These are phyloP conservation scores for Dothideomycetes sp. DNA, from an alignment of 2,329 filamentous ascomycete genomes.

Conservation along the genomic window DNA sequence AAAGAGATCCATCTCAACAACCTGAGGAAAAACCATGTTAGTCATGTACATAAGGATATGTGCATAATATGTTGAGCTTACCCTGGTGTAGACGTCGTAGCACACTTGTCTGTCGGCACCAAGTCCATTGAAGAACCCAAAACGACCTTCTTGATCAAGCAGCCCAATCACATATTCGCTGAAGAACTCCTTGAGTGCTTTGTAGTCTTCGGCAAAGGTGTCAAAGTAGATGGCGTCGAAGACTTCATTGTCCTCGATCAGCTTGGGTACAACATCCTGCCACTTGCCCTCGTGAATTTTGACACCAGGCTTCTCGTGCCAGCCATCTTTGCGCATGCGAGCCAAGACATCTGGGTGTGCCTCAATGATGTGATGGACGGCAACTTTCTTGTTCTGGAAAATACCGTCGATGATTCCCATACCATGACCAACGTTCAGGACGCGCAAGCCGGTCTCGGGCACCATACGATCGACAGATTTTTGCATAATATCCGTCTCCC, in stretches of 20 bases:
- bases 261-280: slow-evolving; percentile 40
- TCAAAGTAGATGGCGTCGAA: slow-evolving; percentile 75
- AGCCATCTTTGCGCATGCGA: slow-evolving; percentile 37
- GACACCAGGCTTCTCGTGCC: slow-evolving; percentile 41
- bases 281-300: slow-evolving; percentile 40
- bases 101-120: slow-evolving; percentile 87
- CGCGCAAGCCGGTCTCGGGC: slow-evolving; percentile 31
- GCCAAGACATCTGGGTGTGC: slow-evolving; percentile 41
- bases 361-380: slow-evolving; percentile 42
- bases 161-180: slow-evolving; percentile 75
- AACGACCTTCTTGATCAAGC: slow-evolving; percentile 51
- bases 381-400: slow-evolving; percentile 36
- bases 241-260: slow-evolving; percentile 33
- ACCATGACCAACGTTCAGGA: slow-evolving; percentile 43
- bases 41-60: too few relatives aligned
- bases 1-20: slow-evolving; percentile 81
- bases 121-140: slow-evolving; percentile 63
- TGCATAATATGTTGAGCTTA: slow-evolving; percentile 17
- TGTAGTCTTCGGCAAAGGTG: slow-evolving; percentile 92
- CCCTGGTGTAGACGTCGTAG: slow-evolving; percentile 91
- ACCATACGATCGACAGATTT: slow-evolving; percentile 36
- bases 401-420: slow-evolving; percentile 44
- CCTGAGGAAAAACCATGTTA: slow-evolving; percentile 24
- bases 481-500: slow-evolving; percentile 43
- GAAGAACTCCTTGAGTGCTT: slow-evolving; percentile 77